These are phyloP conservation scores for Ceratobasidium sp. DNA, from an alignment of 1,284 basidiomycete species.

Conservation along the genomic window DNA sequence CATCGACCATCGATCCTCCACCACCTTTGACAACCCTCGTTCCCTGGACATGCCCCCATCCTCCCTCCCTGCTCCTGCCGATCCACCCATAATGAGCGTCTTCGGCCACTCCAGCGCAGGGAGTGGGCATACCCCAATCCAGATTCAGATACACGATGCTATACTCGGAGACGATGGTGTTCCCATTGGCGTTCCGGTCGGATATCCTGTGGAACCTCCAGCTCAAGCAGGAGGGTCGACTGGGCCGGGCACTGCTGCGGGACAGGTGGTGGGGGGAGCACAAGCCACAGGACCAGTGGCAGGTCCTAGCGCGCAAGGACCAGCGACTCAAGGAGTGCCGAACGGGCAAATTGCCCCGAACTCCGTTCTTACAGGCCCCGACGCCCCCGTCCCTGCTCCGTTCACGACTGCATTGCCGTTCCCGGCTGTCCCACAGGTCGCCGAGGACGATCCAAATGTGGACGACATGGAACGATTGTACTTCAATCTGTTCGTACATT, in stretches of 20 bases:
- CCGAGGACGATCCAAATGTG: slow-evolving; percentile 10
- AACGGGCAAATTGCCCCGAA: no score
- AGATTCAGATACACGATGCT: slow-evolving; percentile 41
- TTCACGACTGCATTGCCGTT: slow-evolving; percentile 11
- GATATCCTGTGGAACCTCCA: no score
- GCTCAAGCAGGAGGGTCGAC: neutral
- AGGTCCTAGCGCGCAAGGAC: no score
- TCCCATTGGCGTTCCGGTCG: no score
- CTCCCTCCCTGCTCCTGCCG: slow-evolving; percentile 26
- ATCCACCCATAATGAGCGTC: slow-evolving; percentile 38
- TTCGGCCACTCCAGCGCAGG: slow-evolving; percentile 38
- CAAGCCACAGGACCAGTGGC: no score
- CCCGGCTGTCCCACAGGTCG: neutral
- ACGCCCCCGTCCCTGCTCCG: neutral
- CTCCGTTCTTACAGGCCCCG: neutral
- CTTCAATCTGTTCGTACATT: slow-evolving; percentile 42
- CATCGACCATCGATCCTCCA: neutral
- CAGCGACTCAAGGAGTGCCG: no score
- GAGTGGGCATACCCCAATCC: slow-evolving; percentile 33
- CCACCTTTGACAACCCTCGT: slow-evolving; percentile 19
- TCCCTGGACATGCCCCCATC: slow-evolving; percentile 43
- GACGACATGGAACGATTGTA: slow-evolving; percentile 39
- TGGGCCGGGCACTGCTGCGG: neutral
- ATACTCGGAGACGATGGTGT: slow-evolving; percentile 22
- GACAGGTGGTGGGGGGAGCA: no score